Base-by-base conservation (phyloP, 495 filamentous ascomycete species). In the Lasiosphaeriaceae sp. region DNA sequence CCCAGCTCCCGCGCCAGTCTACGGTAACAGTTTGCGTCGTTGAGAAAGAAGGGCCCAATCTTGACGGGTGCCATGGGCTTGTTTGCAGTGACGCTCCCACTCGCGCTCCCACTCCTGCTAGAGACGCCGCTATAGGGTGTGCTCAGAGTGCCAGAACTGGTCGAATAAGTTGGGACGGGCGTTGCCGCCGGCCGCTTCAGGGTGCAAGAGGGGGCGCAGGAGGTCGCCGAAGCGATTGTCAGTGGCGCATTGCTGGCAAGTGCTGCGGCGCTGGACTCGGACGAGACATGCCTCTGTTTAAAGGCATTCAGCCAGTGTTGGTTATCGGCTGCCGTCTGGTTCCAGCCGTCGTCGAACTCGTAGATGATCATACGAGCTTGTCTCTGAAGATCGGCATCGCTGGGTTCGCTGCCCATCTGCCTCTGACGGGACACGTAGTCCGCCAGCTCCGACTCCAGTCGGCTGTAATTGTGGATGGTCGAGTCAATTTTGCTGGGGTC, bases 281-380 rank as follows among this genome's bases (percentile, higher is more conserved):
- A 16, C 20, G 53, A 57, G 24, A 61, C 49, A 47, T 81, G 71
- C 35, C 73, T 67, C 48, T 68, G 47, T 46, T 69, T 72, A 54
- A 83, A 82, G 6, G 68, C 62, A 19, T 66, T 61, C 8, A 90
- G 73, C 83, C 85, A 87, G 1, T 78, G 66, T 3, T 73, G 71
- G 55, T 90, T 85, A 59, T 90, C 87, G 7, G 86, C 83, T 20
- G 81, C 84, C 0, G 86, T 89, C 66, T 88, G 86, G 54, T 89
- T 88, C 85, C 85, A 90, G 19, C 77, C 76, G 58, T 89, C 87
- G 54, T 86, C 82, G 46, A 67, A 76, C 17, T 81, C 82, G 66
- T 86, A 89, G 56, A 89, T 81, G 55, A 86, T 80, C 24, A 80
- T 71, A 50, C 87, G 83, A 8, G 78, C 86, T 64, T 87, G 75